Conservation (phyloP, 768 basidiomycete species). For the Naganishia onofrii region DNA sequence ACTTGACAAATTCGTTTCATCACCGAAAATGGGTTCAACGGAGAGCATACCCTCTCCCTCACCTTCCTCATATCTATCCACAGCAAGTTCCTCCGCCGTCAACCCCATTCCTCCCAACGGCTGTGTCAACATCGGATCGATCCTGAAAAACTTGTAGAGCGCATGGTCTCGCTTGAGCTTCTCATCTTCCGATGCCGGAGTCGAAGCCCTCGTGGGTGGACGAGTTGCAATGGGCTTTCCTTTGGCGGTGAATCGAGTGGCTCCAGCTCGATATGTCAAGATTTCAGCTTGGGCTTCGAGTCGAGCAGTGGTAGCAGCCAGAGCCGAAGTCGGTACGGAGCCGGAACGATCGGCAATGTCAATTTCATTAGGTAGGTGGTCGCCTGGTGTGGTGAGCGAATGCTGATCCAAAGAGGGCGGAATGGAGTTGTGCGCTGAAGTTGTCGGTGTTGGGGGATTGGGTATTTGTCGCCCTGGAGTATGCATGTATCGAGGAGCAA, state of each 20-base stretch:
- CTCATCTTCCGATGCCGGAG: slow-evolving; percentile 38
- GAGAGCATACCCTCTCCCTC: slow-evolving; percentile 36
- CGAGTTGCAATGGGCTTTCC: slow-evolving; percentile 39
- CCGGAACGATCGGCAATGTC: slow-evolving; percentile 2
- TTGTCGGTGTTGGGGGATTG: slow-evolving; percentile 38
- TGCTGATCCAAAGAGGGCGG: slow-evolving; percentile 21
- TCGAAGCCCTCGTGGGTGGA: slow-evolving; percentile 33
- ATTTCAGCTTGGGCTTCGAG: slow-evolving; percentile 11
- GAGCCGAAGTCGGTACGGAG: slow-evolving; percentile 2
- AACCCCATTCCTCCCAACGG: slow-evolving; percentile 25
- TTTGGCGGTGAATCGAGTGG: slow-evolving; percentile 37
- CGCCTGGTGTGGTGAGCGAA: slow-evolving; percentile 23
- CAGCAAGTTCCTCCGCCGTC: slow-evolving; percentile 20
- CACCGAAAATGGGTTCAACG: slow-evolving; percentile 34
- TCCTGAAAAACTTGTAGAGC: slow-evolving; percentile 50
- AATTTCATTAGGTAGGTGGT: slow-evolving; percentile 2
- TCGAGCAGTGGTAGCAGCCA: slow-evolving; percentile 19
- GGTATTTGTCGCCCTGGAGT: slow-evolving; percentile 44
- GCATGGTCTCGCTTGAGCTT: slow-evolving; percentile 37
- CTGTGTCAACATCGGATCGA: slow-evolving; percentile 29
- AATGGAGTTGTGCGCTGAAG: slow-evolving; percentile 30
- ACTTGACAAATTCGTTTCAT: slow-evolving; percentile 37
- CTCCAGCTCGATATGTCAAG: slow-evolving; percentile 14
- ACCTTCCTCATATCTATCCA: slow-evolving; percentile 4
- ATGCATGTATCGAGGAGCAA: slow-evolving; percentile 34